A percentile compares a stretch with the other conserved stretches of the same genome.
These are phyloP conservation scores for Vitrella brassicaformis DNA, from an alignment of 73 alveolate species.

Conservation along the genomic window DNA sequence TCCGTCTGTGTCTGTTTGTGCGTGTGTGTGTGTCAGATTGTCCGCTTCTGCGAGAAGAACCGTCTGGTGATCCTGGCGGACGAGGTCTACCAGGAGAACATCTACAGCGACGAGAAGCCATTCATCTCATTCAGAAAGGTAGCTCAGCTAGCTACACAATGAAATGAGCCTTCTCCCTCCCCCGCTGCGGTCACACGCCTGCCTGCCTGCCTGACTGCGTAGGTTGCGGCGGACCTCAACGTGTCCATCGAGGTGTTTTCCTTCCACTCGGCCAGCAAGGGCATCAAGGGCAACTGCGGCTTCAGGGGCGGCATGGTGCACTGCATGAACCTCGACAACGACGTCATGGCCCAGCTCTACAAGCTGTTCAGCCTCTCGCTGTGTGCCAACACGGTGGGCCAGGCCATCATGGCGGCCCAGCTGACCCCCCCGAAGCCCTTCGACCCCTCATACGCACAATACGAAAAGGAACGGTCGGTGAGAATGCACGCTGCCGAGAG, in stretches of 20 bases:
- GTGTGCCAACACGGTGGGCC: constrained; percentile 70
- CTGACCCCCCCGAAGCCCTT: constrained; percentile 17
- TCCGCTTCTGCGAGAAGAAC: constrained; percentile 37
- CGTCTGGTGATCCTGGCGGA: constrained; percentile 77
- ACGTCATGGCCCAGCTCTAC: constrained; percentile 50
- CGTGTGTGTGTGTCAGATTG: constrained; percentile 3
- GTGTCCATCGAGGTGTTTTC: constrained; percentile 41
- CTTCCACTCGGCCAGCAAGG: constrained; percentile 63
- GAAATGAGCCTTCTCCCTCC: too few relatives aligned
- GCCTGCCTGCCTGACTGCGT: too few relatives aligned
- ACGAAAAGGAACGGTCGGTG: constrained; percentile 41
- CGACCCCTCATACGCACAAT: constrained; percentile 37
- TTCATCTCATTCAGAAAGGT: constrained; percentile 73
- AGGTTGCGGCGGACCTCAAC: too few relatives aligned
- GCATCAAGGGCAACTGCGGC: constrained; percentile 79
- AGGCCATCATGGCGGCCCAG: constrained; percentile 28
- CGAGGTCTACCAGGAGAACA: constrained; percentile 92
- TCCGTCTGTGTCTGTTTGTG: neutral
- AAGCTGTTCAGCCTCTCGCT: constrained; percentile 60
- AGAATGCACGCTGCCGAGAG: too few relatives aligned
- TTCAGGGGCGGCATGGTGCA: constrained; percentile 71
- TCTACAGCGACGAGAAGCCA: constrained; percentile 49
- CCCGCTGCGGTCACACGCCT: too few relatives aligned
- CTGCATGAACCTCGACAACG: constrained; percentile 45
- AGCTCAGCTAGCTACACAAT: too few relatives aligned